Percentiles rank a stretch among this genome's conserved stretches.
phyloP scores from a whole-genome alignment of 2,329 filamentous ascomycete species.

The Penicillium digitatum region DNA sequence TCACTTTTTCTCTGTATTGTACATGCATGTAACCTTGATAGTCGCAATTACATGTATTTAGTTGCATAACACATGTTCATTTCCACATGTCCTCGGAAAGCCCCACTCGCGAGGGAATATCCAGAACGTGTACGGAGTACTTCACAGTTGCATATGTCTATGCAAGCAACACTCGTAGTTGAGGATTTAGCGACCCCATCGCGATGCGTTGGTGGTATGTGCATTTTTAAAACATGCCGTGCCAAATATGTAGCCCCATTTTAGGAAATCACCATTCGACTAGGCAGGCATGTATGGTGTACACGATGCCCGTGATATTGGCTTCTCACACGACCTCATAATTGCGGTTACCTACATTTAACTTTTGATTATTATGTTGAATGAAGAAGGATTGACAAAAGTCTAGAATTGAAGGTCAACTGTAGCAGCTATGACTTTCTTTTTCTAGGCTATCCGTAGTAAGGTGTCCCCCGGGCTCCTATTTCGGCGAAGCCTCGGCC shows the following conservation, averaged over 20 bases:
- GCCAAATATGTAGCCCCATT: not conserved
- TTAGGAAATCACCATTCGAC: not conserved
- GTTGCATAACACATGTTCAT: too few relatives aligned
- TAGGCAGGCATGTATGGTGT: not conserved
- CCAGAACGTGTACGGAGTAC: too few relatives aligned
- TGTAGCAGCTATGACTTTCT: too few relatives aligned
- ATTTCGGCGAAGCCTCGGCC: not conserved
- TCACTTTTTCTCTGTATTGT: too few relatives aligned
- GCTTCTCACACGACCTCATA: not conserved
- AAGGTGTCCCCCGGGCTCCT: not conserved
- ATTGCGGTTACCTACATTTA: not conserved
- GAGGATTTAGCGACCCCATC: constrained; percentile 9
- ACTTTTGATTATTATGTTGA: not conserved
- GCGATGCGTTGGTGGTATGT: constrained; percentile 14
- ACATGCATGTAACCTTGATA: too few relatives aligned
- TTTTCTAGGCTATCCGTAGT: not conserved
- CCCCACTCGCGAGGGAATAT: not conserved
- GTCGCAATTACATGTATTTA: too few relatives aligned
- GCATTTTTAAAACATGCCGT: not conserved
- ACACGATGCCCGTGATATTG: not conserved
- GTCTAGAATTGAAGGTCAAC: not conserved
- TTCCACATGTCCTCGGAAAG: not conserved
- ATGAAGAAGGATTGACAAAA: not conserved
- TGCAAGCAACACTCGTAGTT: constrained; percentile 8
- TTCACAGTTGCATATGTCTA: not conserved